Conservation (phyloP, 179 eudicot species). For the Beta lomatogona region DNA sequence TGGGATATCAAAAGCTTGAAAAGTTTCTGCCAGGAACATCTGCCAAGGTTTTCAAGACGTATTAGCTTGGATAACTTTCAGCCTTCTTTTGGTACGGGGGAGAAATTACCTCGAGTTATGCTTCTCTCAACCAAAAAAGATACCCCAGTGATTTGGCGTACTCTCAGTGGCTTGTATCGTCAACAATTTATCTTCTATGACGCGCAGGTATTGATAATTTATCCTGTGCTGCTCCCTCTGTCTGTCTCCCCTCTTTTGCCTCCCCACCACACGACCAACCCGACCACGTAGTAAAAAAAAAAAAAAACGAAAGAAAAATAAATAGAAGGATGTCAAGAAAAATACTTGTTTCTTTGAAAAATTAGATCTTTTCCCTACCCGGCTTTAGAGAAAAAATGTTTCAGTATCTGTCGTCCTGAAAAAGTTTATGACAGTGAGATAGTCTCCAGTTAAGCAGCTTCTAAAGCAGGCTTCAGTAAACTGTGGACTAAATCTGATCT, state of each 20-base stretch:
- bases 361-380: neutral
- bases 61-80: conserved; percentile 47
- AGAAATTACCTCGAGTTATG: conserved; percentile 66
- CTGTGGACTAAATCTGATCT: no score
- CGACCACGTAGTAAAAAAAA: neutral
- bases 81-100: conserved; percentile 40
- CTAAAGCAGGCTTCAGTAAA: neutral
- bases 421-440: neutral
- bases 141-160: conserved; percentile 92
- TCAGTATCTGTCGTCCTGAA: neutral
- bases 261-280: no score
- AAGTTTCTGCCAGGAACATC: conserved; percentile 72
- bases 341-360: neutral
- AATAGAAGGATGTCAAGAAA: neutral
- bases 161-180: conserved; percentile 77
- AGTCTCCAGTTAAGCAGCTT: neutral
- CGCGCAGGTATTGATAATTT: conserved; percentile 52
- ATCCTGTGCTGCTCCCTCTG: no score
- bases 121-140: conserved; percentile 87
- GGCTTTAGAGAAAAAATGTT: no score
- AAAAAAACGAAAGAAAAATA: neutral
- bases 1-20: conserved; percentile 59
- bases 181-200: conserved; percentile 70
- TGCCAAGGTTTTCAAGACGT: conserved; percentile 80
- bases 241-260: neutral